phyloP scores from a whole-genome alignment of 306 rosid genomes.

The Sesbania bispinosa region DNA sequence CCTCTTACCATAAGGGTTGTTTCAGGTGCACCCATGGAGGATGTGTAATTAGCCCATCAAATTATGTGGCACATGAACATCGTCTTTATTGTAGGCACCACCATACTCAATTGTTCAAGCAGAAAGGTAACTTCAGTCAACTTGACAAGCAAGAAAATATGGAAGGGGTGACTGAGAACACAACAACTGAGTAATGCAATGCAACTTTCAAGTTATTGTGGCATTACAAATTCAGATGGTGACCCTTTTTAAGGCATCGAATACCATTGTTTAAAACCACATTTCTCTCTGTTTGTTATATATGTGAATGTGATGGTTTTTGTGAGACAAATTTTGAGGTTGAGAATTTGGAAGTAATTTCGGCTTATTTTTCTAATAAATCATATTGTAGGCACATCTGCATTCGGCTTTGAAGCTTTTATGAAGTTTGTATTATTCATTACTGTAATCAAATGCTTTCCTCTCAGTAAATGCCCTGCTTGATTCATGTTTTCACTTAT shows the following conservation, averaged over 20 bases:
- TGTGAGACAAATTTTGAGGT: slow-evolving; percentile 33
- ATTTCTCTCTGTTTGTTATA: background rate
- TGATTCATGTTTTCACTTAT: background rate
- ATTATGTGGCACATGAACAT: slow-evolving; percentile 85
- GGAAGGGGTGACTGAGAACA: slow-evolving; percentile 29
- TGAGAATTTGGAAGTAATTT: slow-evolving; percentile 26
- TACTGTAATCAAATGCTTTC: background rate
- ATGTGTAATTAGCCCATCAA: slow-evolving; percentile 91
- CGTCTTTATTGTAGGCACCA: slow-evolving; percentile 88
- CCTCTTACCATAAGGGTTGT: slow-evolving; percentile 73
- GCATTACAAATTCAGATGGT: slow-evolving; percentile 12
- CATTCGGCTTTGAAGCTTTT: slow-evolving; percentile 27
- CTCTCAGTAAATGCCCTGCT: background rate
- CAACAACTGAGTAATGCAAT: slow-evolving; percentile 23
- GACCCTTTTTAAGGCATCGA: slow-evolving; percentile 5
- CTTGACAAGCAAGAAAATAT: slow-evolving; percentile 49
- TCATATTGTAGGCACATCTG: background rate
- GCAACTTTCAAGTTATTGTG: background rate
- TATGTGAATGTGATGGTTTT: background rate
- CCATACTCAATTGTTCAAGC: slow-evolving; percentile 86
- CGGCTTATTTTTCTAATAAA: slow-evolving; percentile 19
- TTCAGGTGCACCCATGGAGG: slow-evolving; percentile 92
- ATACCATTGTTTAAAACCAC: slow-evolving; percentile 25
- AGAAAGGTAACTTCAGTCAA: slow-evolving; percentile 91
- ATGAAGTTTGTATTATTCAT: background rate